Conservation (phyloP, 345 rosid genomes). For the Cardamine occulta region DNA sequence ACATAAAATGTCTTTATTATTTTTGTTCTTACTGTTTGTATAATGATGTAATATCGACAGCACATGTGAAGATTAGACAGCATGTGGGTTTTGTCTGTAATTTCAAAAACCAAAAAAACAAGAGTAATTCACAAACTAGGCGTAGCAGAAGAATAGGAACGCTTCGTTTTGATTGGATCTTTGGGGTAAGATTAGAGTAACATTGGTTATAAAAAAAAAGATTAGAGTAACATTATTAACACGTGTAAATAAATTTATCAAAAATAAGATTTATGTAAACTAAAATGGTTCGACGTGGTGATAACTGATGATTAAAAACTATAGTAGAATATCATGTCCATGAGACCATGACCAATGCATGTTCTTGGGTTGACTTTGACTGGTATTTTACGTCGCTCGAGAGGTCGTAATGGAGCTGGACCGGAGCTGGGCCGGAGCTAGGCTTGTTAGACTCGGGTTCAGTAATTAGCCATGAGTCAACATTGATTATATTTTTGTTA, state of each 20-base stretch:
- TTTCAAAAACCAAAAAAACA: slow-evolving; percentile 35
- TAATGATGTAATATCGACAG: slow-evolving; percentile 41
- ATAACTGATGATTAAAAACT: background rate
- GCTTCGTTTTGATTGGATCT: slow-evolving; percentile 27
- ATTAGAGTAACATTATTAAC: background rate
- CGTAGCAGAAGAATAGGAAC: slow-evolving; percentile 20
- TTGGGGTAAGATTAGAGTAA: slow-evolving; percentile 13
- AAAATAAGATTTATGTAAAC: background rate
- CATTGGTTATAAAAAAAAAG: background rate
- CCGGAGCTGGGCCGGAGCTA: slow-evolving; percentile 4
- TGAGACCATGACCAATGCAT: background rate
- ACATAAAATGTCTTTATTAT: slow-evolving; percentile 21
- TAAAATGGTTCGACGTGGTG: slow-evolving; percentile 6
- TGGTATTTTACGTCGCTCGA: background rate
- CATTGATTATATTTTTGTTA: no score
- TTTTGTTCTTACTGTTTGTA: slow-evolving; percentile 19
- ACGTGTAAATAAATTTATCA: slow-evolving; percentile 8
- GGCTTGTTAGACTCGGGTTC: background rate
- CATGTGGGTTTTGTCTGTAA: slow-evolving; percentile 56
- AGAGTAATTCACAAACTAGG: slow-evolving; percentile 35
- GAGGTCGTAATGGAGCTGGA: background rate
- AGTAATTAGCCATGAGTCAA: background rate
- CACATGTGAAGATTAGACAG: slow-evolving; percentile 54
- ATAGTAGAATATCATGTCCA: background rate
- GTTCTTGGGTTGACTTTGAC: slow-evolving; percentile 14